These are phyloP conservation scores for Hemileia vastatrix DNA, from an alignment of 1,284 basidiomycete species.

Conservation along the genomic window DNA sequence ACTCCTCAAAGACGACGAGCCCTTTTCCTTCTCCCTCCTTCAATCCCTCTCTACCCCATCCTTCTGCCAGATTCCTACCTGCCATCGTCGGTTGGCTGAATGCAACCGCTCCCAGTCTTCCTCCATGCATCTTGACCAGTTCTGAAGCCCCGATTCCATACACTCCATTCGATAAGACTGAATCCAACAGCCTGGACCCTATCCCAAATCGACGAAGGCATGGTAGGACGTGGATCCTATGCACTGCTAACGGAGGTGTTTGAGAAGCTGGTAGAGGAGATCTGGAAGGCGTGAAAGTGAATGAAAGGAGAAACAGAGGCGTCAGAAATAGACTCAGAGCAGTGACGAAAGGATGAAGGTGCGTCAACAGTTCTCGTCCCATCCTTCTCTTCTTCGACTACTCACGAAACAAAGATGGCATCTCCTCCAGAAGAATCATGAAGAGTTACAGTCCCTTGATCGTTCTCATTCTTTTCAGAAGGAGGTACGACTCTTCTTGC, in stretches of 20 bases:
- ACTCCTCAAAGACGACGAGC: constrained; percentile 12
- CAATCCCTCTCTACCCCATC: constrained; percentile 27
- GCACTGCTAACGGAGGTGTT: constrained; percentile 33
- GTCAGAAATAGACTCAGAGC: too few species aligned
- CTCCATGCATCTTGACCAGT: constrained; percentile 25
- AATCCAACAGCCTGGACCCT: constrained; percentile 30
- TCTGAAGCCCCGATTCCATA: constrained; percentile 29
- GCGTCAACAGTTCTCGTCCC: too few species aligned
- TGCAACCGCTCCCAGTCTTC: constrained; percentile 28
- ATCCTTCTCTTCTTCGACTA: not conserved
- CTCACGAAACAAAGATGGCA: constrained; percentile 29
- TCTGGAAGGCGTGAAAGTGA: too few species aligned
- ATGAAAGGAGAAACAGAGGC: too few species aligned
- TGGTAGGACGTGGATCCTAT: constrained; percentile 35
- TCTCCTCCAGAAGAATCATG: constrained; percentile 25
- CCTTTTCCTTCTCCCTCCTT: not conserved
- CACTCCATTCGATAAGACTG: constrained; percentile 31
- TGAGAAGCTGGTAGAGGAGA: too few species aligned
- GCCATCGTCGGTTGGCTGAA: constrained; percentile 39
- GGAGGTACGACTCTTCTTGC: constrained; percentile 29
- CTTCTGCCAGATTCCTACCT: constrained; percentile 31
- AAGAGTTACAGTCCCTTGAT: not conserved
- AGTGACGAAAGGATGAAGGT: too few species aligned
- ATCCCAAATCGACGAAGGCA: constrained; percentile 30
- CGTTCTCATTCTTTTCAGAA: constrained; percentile 10